Base-by-base conservation (phyloP, 2,329 filamentous ascomycete species). In the Basipetospora chlamydospora region DNA sequence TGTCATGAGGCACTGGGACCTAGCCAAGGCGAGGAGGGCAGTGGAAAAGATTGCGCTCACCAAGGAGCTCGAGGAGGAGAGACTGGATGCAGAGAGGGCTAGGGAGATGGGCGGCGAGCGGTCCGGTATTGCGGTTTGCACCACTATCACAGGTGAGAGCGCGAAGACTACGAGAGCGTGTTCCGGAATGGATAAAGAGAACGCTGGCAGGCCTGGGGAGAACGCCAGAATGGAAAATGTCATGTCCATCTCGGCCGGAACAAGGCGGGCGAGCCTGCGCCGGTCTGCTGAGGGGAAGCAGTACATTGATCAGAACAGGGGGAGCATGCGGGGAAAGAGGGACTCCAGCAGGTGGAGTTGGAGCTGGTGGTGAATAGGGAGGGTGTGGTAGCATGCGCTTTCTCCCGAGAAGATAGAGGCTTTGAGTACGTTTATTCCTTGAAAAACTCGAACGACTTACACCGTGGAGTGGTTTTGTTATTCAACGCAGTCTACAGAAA, bases 291-390 rank as follows among this genome's bases (percentile, higher is more conserved):
- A 35, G n/a, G 28, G 26, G 28, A 39, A 26, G 12, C 13, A 16
- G 6, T 15, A 17, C 12, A 36, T 21, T 11, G 11, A 35, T 15
- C 20, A 23, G 12, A 31, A 22, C 28, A 11, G 12, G 21, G 21
- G 16, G 17, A 26, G 26, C 12, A 13, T 20, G 7, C 16, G 11
- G 20, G 21, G 21, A 9, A 37, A 33, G 26, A 34, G 32, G 26
- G 43, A 35, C 6, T 20, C 23, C n/a, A 35, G 42, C 17, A 36
- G 39, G 26, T 45, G 44, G 43, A 35, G 37, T 7, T 46, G 44
- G 44, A 29, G 28, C 3, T 43, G 33, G 26, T 43, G 44, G 44
- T 41, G n/a, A 29, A 30, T 18, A 20, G 22, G 6, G 6, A 11
- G 22, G 6, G 11, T 23, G 22, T 23, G 6, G 22, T 6, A 23